These are phyloP conservation scores for Penicillium crustosum DNA, from an alignment of 2,329 filamentous ascomycete species.

Conservation along the genomic window DNA sequence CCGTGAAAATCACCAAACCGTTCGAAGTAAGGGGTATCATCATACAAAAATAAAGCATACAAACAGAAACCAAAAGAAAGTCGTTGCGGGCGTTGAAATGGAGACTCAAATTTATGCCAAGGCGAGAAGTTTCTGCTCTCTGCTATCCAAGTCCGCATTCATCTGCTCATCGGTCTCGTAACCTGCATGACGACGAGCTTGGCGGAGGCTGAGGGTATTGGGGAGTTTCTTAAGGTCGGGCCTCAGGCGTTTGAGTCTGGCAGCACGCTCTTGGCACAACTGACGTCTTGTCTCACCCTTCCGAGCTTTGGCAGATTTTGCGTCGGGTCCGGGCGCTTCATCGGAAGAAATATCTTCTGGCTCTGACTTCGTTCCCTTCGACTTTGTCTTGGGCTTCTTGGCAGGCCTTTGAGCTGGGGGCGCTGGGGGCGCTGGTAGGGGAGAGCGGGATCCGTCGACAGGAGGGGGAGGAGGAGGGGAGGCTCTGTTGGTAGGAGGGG, in stretches of 20 bases:
- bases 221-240: constrained; percentile 30
- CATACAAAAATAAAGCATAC: constrained; percentile 12
- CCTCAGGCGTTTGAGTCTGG: constrained; percentile 31
- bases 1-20: constrained; percentile 7
- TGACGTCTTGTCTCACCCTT: constrained; percentile 31
- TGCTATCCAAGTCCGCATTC: constrained; percentile 31
- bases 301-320: constrained; percentile 16
- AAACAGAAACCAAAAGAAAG: constrained; percentile 9
- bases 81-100: constrained; percentile 3
- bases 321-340: constrained; percentile 5
- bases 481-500: constrained; percentile 7
- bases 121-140: constrained; percentile 23
- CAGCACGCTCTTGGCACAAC: constrained; percentile 31
- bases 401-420: not conserved
- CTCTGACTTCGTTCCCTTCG: constrained; percentile 2
- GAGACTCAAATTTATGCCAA: not conserved
- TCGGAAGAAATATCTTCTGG: constrained; percentile 9
- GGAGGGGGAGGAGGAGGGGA: constrained; percentile 17
- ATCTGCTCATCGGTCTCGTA: constrained; percentile 35
- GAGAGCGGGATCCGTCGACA: not conserved
- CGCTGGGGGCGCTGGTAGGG: not conserved
- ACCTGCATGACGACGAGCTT: constrained; percentile 33
- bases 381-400: not conserved
- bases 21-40: constrained; percentile 14
- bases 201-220: constrained; percentile 28